These are phyloP conservation scores for Colletotrichum tamarilloi DNA, from an alignment of 2,329 filamentous ascomycete species.

Conservation along the genomic window DNA sequence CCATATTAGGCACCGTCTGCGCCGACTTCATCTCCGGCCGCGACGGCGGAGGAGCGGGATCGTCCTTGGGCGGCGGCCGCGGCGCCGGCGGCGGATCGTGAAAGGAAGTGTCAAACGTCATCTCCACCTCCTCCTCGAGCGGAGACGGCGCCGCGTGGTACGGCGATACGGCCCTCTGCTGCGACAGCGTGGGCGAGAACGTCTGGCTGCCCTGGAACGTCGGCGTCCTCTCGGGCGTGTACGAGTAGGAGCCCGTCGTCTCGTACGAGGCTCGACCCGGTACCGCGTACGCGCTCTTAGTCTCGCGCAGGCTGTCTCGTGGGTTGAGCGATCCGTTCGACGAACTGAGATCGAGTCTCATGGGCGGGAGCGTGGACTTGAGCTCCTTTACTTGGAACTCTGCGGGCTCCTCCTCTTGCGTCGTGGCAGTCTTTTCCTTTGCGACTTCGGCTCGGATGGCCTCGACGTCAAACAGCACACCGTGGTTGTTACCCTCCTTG, in stretches of 20 bases:
- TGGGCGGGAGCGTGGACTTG: slow-evolving; percentile 87
- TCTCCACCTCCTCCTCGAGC: slow-evolving; percentile 66
- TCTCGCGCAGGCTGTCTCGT: slow-evolving; percentile 53
- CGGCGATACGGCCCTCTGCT: slow-evolving; percentile 35
- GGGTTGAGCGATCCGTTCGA: slow-evolving; percentile 42
- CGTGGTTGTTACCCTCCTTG: slow-evolving; percentile 63
- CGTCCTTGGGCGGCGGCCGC: slow-evolving; percentile 44
- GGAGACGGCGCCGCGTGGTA: slow-evolving; percentile 43
- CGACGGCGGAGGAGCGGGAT: slow-evolving; percentile 40
- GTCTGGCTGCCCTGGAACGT: slow-evolving; percentile 37
- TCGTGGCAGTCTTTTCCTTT: slow-evolving; percentile 61
- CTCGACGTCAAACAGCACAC: slow-evolving; percentile 93
- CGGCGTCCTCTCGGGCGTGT: slow-evolving; percentile 39
- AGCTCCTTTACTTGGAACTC: slow-evolving; percentile 79
- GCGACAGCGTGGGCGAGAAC: slow-evolving; percentile 8
- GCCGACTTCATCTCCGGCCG: slow-evolving; percentile 56
- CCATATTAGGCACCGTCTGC: slow-evolving; percentile 62
- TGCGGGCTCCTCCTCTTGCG: slow-evolving; percentile 63
- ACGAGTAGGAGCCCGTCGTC: slow-evolving; percentile 30
- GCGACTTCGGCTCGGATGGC: slow-evolving; percentile 90
- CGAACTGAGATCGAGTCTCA: slow-evolving; percentile 77
- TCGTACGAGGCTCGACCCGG: slow-evolving; percentile 42
- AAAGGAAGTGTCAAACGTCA: slow-evolving; percentile 79
- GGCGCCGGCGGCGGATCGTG: slow-evolving; percentile 49
- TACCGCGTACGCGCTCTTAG: slow-evolving; percentile 57